Conservation (phyloP, 169 alveolate species). For the Plasmodium coatneyi region DNA sequence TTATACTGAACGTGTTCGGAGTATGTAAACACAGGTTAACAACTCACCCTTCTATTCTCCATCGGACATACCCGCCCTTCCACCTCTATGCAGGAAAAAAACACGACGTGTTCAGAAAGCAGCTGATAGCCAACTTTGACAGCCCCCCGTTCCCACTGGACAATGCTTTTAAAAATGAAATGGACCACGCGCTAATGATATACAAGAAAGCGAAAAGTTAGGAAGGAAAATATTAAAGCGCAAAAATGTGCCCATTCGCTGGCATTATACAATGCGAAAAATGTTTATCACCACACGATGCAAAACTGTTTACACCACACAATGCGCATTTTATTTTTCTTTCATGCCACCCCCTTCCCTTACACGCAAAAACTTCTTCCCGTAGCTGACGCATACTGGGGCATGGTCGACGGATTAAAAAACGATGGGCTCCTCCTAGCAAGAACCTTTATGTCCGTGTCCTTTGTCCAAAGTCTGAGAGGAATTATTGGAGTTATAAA, state of each 20-base stretch:
- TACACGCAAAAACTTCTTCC: not conserved
- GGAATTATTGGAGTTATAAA: conserved; percentile 66
- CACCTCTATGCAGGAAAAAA: conserved; percentile 25
- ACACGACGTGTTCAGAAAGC: conserved; percentile 45
- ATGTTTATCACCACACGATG: not conserved
- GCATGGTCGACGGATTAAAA: conserved; percentile 43
- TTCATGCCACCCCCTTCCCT: not conserved
- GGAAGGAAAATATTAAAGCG: not conserved
- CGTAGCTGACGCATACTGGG: conserved; percentile 63
- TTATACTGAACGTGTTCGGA: not conserved
- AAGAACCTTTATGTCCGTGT: conserved; percentile 52
- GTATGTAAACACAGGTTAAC: not conserved
- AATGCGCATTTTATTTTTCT: not conserved
- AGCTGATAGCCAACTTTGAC: conserved; percentile 15
- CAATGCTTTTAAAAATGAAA: conserved; percentile 33
- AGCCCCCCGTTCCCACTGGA: conserved; percentile 41
- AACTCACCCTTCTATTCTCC: not conserved
- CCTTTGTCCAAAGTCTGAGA: conserved; percentile 68
- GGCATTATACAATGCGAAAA: not conserved
- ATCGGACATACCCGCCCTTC: not conserved
- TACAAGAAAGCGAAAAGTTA: conserved; percentile 65
- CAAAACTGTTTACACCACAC: not conserved
- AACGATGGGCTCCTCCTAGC: conserved; percentile 48
- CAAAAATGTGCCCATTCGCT: not conserved
- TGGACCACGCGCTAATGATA: conserved; percentile 61